phyloP scores from a whole-genome alignment of 2,329 filamentous ascomycete genomes.

The Fusarium sublunatum region DNA sequence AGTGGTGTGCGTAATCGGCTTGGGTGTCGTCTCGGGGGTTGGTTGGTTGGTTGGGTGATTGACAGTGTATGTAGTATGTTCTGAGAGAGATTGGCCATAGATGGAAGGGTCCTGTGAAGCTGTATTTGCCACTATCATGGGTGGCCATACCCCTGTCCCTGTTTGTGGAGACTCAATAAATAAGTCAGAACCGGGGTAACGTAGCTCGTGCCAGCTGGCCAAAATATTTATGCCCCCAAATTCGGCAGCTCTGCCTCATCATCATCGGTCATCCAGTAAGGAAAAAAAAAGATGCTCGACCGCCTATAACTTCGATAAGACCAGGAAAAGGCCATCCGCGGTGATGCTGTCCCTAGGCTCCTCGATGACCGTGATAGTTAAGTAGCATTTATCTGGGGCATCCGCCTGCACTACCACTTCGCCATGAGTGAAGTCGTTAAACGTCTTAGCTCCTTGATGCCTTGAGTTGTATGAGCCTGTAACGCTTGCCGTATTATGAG shows the following conservation, averaged over 20 bases:
- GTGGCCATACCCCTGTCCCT: background rate
- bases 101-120: no score
- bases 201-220: background rate
- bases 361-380: background rate
- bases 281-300: background rate
- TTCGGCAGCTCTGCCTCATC: background rate
- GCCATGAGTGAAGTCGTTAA: conserved; percentile 3
- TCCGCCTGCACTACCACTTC: conserved; percentile 7
- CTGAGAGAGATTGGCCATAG: background rate
- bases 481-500: conserved; percentile 29
- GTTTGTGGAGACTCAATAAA: background rate
- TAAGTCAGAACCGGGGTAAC: no score
- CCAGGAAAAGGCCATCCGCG: background rate
- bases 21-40: background rate
- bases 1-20: background rate
- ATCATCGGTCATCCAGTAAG: background rate
- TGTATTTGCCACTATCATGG: no score
- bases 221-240: background rate
- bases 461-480: background rate
- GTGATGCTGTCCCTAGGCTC: conserved; percentile 1
- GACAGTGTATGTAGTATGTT: background rate
- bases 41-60: background rate
- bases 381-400: background rate
- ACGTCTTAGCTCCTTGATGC: background rate
- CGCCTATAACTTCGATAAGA: background rate